phyloP scores from a whole-genome alignment of 208 protist genomes.

The Tritrichomonas foetus region DNA sequence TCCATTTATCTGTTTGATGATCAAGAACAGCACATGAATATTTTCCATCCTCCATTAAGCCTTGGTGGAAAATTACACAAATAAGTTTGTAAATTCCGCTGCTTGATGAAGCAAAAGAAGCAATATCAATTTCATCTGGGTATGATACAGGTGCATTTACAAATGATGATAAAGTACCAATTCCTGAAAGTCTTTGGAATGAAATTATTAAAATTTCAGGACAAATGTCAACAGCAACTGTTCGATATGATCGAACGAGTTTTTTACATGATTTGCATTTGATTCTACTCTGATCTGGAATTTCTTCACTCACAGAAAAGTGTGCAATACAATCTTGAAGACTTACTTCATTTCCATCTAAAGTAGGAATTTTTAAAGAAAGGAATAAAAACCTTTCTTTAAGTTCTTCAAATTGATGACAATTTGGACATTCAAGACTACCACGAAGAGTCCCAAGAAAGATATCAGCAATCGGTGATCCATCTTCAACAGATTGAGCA shows the following conservation, averaged over 20 bases:
- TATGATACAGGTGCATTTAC: background rate
- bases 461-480: background rate
- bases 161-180: background rate
- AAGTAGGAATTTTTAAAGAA: background rate
- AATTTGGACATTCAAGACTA: background rate
- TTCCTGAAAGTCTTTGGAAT: background rate
- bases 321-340: background rate
- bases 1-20: too few relatives aligned
- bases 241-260: too few relatives aligned
- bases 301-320: background rate
- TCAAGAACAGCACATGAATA: background rate
- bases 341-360: background rate
- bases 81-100: background rate
- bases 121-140: background rate
- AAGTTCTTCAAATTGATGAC: background rate
- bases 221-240: background rate
- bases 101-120: background rate
- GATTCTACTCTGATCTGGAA: too few relatives aligned
- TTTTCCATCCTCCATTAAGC: background rate
- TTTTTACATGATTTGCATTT: background rate
- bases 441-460: background rate
- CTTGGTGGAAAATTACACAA: constrained; percentile 7
- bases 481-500: background rate
- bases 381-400: background rate
- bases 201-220: background rate